Base-by-base conservation (phyloP, 495 filamentous ascomycete genomes). In the Tuber magnatum region DNA sequence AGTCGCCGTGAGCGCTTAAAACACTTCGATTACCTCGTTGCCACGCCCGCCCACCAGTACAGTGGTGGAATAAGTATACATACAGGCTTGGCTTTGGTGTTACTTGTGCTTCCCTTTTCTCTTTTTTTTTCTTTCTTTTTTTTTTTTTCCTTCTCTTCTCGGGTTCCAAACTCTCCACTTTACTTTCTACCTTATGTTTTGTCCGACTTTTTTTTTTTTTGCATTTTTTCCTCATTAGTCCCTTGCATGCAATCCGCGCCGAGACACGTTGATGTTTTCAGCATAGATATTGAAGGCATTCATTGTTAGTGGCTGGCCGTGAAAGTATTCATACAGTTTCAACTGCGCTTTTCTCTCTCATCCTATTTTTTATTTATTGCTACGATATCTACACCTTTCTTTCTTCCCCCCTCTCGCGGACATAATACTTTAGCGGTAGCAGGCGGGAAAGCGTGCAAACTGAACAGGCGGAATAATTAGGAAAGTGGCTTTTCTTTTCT, bases 91-190 rank as follows among this genome's bases (percentile, higher is more conserved):
- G 56, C 56, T n/a, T 65, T 32, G 71, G 32, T 22, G 32, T 40
- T 41, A 35, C 35, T 22, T 10, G 43, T 42, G 16, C 32, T 20
- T 69, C 24, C 51, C 51, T n/a, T 46, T 39, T 41, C 35, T n/a
- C 51, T 41, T 39, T 38, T 69, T 71, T 68, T 77, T 22, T 40
- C 28, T 22, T 40, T 41, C 24, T 48, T 69, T 70, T 56, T 39
- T 18, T 39, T 32, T 69, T 40, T 40, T 7, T 2, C 39, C 39
- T 40, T 7, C 28, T 70, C 16, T 51, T 16, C 56, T 12, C 18
- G 18, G n/a, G 12, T 65, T 65, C 14, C 32, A 35, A 65, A 65
- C 14, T 65, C 56, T 20, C 56, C 56, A 32, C 56, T 65, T 65
- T 65, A 65, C 56, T 61, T 61, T 61, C 56, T 61, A 5, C 56